Base-by-base conservation (phyloP, 768 basidiomycete species). In the Trametes maxima region DNA sequence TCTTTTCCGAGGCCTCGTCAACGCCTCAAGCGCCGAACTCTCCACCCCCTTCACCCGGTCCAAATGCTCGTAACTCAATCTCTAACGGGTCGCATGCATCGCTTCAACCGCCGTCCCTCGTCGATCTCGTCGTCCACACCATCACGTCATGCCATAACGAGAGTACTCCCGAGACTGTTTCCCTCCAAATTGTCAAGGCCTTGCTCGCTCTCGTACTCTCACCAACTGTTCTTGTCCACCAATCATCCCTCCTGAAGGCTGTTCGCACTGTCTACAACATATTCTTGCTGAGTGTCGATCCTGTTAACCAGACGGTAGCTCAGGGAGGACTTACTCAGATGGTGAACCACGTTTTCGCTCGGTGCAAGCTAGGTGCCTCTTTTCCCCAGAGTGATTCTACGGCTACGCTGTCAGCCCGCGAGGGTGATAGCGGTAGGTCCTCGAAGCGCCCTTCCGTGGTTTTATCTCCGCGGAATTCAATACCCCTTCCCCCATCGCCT, bases 261-360 rank as follows among this genome's bases (percentile, higher is more conserved):
- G 92, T 99, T 35, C 85, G 97, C 48, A 98, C 97, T 19, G 97
- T 99, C 3, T 99, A 98, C 78, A 98, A 99, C 72, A 89, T 99
- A 60, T 99, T 98, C 73, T 80, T 99, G 25, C 81, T 98, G 60
- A 95, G 93, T 68, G 81, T 83, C 21, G 94, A 96, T 69, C 83
- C 89, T 5, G 90, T 95, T 51, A 98, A 96, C 67, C 97, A 98
- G 76, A 95, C 92, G 79, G 96, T 99, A 39, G 97, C 97, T 17
- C 97, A 99, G 74, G 97, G 96, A 19, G 94, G 95, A 17, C 83
- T 99, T 17, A 95, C 94, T 0, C 97, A 99, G 74, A 98, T 99
- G 88, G 95, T 98, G 2, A 91, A 97, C 68, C 95, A 98, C 69
- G 87, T 98, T 58, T 98, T 99, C 72, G 83, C 89, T 14, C 85